These are phyloP conservation scores for Adansonia rubrostipa DNA, from an alignment of 441 rosid species.

Conservation along the genomic window DNA sequence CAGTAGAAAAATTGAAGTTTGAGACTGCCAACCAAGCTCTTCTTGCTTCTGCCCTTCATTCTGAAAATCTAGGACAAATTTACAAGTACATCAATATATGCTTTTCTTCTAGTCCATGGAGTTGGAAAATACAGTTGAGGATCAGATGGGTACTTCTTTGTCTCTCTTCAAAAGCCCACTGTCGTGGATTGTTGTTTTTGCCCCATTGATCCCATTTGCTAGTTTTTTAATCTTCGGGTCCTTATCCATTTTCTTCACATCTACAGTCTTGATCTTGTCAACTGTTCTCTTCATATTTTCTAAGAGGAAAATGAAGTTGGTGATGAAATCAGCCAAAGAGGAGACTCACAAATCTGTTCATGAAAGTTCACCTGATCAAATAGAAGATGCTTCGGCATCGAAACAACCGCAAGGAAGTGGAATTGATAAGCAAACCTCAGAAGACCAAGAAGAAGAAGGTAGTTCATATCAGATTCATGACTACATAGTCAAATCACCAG, in stretches of 20 bases:
- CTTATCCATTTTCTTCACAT: constrained; percentile 43
- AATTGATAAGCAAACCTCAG: background rate
- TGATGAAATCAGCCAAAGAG: constrained; percentile 23
- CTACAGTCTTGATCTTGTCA: constrained; percentile 45
- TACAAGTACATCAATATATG: background rate
- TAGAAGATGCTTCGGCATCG: constrained; percentile 14
- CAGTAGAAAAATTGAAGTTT: constrained; percentile 6
- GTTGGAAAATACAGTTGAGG: constrained; percentile 35
- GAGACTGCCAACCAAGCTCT: constrained; percentile 1
- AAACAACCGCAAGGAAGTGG: constrained; percentile 14
- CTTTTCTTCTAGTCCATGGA: constrained; percentile 29
- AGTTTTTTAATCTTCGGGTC: constrained; percentile 45
- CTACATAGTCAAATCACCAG: constrained; percentile 28
- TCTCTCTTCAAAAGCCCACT: constrained; percentile 43
- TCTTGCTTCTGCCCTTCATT: constrained; percentile 4
- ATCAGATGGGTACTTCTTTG: constrained; percentile 39
- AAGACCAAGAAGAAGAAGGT: constrained; percentile 20
- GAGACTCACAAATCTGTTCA: constrained; percentile 21
- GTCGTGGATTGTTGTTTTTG: constrained; percentile 49
- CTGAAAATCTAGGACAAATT: background rate
- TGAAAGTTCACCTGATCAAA: constrained; percentile 13
- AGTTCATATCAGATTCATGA: constrained; percentile 30
- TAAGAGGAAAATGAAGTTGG: constrained; percentile 35
- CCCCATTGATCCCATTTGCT: constrained; percentile 39
- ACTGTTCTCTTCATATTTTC: constrained; percentile 43